Evolutionary conservation across 768 basidiomycete species (phyloP).

Genomic region (Kwoniella europaea): DNA sequence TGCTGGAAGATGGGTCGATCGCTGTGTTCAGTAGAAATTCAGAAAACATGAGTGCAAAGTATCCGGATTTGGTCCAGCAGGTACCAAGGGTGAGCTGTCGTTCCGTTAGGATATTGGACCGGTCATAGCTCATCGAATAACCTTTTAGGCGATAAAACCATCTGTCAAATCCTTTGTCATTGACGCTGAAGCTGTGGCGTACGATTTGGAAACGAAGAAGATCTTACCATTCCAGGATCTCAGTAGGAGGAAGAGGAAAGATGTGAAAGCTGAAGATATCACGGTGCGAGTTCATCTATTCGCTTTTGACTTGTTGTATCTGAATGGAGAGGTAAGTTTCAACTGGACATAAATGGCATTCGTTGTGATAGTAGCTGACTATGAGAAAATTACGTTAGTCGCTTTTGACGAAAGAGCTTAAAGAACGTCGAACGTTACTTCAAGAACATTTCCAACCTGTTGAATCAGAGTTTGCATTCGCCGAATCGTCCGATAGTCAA

Average conservation of each 20-base stretch:
- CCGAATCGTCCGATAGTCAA: conserved; percentile 84
- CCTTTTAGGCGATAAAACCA: conserved; percentile 77
- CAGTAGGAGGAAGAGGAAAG: conserved; percentile 91
- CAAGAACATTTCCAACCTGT: conserved; percentile 79
- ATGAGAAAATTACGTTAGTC: conserved; percentile 64
- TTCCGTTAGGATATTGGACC: background rate
- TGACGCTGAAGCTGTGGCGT: conserved; percentile 95
- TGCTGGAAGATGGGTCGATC: conserved; percentile 77
- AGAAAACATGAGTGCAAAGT: conserved; percentile 99
- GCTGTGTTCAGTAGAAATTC: conserved; percentile 96
- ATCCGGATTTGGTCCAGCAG: conserved; percentile 96
- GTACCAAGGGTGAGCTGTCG: conserved; percentile 72
- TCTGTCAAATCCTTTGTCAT: conserved; percentile 87
- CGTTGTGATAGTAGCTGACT: background rate
- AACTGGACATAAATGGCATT: background rate
- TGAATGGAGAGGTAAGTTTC: conserved; percentile 85
- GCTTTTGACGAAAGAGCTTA: conserved; percentile 74
- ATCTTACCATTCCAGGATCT: conserved; percentile 98
- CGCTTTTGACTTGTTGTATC: conserved; percentile 92
- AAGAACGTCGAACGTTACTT: conserved; percentile 76
- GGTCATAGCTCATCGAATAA: background rate
- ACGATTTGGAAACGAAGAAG: conserved; percentile 79
- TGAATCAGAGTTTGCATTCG: conserved; percentile 89
- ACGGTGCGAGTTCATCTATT: conserved; percentile 95
- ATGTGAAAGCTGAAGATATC: conserved; percentile 96